A percentile compares a stretch with the other conserved stretches of the same genome.
Conservation (phyloP, 202 grass and related monocot genomes). For the Carex arenaria region DNA sequence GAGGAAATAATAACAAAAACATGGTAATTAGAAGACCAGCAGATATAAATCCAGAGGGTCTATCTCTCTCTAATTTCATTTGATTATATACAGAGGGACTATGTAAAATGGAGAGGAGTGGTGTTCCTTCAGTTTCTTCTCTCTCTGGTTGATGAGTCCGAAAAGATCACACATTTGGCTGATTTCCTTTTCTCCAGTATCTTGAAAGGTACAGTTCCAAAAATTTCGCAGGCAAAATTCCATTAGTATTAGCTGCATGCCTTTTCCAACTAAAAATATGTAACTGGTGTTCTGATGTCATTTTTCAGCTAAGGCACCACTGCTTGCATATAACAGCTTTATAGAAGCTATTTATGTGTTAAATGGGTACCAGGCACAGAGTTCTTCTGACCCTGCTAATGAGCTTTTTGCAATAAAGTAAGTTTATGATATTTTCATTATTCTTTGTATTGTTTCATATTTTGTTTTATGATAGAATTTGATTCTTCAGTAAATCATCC, state of each 20-base stretch:
- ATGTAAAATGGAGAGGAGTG: slow-evolving; percentile 95
- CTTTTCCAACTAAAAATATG: slow-evolving; percentile 19
- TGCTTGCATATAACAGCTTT: slow-evolving; percentile 99
- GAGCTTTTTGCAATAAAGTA: slow-evolving; percentile 65
- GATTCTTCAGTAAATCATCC: background rate
- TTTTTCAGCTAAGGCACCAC: slow-evolving; percentile 82
- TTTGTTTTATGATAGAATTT: background rate
- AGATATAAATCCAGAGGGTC: background rate
- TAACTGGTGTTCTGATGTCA: slow-evolving; percentile 17
- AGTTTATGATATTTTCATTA: slow-evolving; percentile 3
- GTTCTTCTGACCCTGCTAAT: slow-evolving; percentile 35
- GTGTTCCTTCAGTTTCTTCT: slow-evolving; percentile 81
- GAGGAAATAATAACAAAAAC: background rate
- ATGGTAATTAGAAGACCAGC: background rate
- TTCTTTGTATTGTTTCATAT: background rate
- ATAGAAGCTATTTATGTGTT: slow-evolving; percentile 92
- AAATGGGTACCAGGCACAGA: slow-evolving; percentile 56
- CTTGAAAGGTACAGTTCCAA: slow-evolving; percentile 54
- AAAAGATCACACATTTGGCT: slow-evolving; percentile 80
- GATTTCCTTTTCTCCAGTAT: slow-evolving; percentile 86
- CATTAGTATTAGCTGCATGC: background rate
- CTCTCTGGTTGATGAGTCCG: slow-evolving; percentile 81
- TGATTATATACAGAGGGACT: slow-evolving; percentile 70
- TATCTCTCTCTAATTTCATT: slow-evolving; percentile 14
- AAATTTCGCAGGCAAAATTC: background rate